Evolutionary conservation across 805 yeast species (phyloP).

Genomic region (Candida germanica): DNA sequence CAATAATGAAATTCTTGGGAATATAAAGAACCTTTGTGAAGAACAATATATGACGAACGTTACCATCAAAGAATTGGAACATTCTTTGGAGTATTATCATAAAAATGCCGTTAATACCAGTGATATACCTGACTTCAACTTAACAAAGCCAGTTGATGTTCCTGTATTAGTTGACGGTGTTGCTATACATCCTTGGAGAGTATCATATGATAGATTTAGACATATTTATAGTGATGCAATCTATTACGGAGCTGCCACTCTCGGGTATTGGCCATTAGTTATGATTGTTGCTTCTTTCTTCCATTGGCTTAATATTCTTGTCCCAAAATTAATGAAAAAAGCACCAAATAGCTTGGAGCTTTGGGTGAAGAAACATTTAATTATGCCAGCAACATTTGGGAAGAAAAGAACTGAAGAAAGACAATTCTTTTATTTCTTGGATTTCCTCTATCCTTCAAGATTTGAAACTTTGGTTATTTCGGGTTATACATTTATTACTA

Average conservation of each 20-base stretch:
- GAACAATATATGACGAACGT: slow-evolving; percentile 18
- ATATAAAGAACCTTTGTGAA: slow-evolving; percentile 17
- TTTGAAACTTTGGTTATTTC: slow-evolving; percentile 29
- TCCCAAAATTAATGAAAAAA: slow-evolving; percentile 32
- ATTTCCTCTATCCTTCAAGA: slow-evolving; percentile 33
- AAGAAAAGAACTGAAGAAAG: slow-evolving; percentile 18
- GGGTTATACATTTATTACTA: slow-evolving; percentile 18
- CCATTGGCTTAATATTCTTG: slow-evolving; percentile 39
- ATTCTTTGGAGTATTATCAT: slow-evolving; percentile 15
- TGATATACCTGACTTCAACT: slow-evolving; percentile 24
- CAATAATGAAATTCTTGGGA: not conserved
- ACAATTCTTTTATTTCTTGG: slow-evolving; percentile 17
- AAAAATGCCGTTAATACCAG: slow-evolving; percentile 14
- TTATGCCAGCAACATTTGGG: slow-evolving; percentile 26
- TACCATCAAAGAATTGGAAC: slow-evolving; percentile 15
- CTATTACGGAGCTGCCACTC: slow-evolving; percentile 34
- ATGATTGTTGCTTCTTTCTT: slow-evolving; percentile 38
- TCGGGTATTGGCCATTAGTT: slow-evolving; percentile 50
- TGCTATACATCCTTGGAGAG: slow-evolving; percentile 3
- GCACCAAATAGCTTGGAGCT: slow-evolving; percentile 27
- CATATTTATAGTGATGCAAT: slow-evolving; percentile 23
- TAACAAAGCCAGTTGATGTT: slow-evolving; percentile 15
- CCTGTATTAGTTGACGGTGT: slow-evolving; percentile 19
- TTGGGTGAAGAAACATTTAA: slow-evolving; percentile 22
- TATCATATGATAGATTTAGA: slow-evolving; percentile 14